phyloP scores from a whole-genome alignment of 345 rosid species.

The Garcia nutans region DNA sequence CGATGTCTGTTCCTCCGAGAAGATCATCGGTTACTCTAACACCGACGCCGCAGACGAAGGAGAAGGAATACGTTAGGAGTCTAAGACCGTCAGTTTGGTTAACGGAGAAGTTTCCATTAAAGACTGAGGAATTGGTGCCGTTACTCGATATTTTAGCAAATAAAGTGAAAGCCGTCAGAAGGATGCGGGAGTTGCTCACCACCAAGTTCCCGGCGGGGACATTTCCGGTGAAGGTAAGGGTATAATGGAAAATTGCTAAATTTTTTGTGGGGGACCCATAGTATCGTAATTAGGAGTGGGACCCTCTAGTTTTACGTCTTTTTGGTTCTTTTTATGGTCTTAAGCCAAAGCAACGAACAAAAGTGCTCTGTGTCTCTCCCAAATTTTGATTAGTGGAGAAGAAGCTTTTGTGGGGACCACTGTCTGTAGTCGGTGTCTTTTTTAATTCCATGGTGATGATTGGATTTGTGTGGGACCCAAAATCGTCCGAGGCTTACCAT shows the following conservation, averaged over 20 bases:
- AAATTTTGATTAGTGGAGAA: conserved; percentile 26
- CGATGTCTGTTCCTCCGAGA: conserved; percentile 32
- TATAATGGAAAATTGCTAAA: neutral
- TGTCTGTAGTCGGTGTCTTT: conserved; percentile 18
- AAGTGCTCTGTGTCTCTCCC: neutral
- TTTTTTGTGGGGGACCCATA: conserved; percentile 14
- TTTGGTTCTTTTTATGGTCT: conserved; percentile 35
- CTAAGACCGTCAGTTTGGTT: conserved; percentile 89
- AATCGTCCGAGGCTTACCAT: conserved; percentile 15
- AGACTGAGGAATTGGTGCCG: conserved; percentile 88
- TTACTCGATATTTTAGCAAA: conserved; percentile 88
- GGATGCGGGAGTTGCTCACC: conserved; percentile 89
- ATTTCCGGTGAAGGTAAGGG: conserved; percentile 87
- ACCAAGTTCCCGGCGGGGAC: conserved; percentile 97
- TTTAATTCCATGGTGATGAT: conserved; percentile 19
- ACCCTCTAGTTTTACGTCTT: neutral
- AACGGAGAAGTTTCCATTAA: conserved; percentile 90
- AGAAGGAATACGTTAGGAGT: conserved; percentile 76
- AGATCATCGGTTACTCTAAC: conserved; percentile 35
- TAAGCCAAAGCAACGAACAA: conserved; percentile 28
- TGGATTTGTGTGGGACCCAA: conserved; percentile 12
- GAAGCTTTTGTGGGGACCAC: conserved; percentile 33
- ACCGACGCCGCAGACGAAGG: conserved; percentile 63
- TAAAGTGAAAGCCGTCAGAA: conserved; percentile 88
- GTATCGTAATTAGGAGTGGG: neutral